These are phyloP conservation scores for Claviceps sp. DNA, from an alignment of 2,329 filamentous ascomycete genomes.

Conservation along the genomic window DNA sequence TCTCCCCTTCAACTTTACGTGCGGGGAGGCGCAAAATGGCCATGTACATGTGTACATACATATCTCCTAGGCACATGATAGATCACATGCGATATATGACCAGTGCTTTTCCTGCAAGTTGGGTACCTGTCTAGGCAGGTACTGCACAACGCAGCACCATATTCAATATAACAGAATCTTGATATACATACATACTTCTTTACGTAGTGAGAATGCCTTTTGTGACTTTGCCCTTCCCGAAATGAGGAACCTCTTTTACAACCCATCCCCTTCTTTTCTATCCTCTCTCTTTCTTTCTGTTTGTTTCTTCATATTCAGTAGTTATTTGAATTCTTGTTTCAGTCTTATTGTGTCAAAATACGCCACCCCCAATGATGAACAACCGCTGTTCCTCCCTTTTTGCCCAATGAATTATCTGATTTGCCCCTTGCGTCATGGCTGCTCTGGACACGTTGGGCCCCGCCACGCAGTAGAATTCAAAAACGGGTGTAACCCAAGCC, in stretches of 20 bases:
- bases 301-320: too few species aligned
- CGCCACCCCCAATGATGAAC: slow-evolving; percentile 96
- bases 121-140: too few species aligned
- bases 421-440: slow-evolving; percentile 71
- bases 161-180: neutral
- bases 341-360: slow-evolving; percentile 35
- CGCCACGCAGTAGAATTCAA: slow-evolving; percentile 93
- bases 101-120: neutral
- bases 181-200: neutral
- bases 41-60: neutral
- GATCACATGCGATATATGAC: too few species aligned
- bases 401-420: slow-evolving; percentile 83
- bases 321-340: too few species aligned
- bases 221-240: neutral
- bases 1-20: too few species aligned
- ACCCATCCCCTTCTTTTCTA: neutral
- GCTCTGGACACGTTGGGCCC: slow-evolving; percentile 53
- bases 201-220: neutral
- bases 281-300: too few species aligned
- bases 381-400: slow-evolving; percentile 82
- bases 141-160: too few species aligned
- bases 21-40: neutral
- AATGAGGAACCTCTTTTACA: neutral
- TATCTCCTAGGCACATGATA: neutral
- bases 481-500: slow-evolving; percentile 81